Evolutionary conservation across 2,329 filamentous ascomycete species (phyloP), one percentile per base, ranked within the genome.

Genomic region (Drechslerella coelobrocha): DNA sequence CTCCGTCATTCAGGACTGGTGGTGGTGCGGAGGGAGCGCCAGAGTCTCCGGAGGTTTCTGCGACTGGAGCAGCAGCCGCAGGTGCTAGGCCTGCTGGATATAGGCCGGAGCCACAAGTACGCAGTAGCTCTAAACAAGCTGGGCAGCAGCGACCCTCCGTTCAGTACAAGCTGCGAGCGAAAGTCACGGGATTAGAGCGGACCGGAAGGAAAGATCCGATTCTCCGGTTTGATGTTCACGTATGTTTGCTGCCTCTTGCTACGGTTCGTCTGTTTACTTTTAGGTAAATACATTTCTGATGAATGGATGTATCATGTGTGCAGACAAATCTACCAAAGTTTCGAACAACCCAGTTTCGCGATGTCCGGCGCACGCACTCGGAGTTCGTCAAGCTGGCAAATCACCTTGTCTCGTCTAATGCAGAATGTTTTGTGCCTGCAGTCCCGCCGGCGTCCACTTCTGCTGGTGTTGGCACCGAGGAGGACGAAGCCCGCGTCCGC

Each of bases 321-420:
- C 21, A 99, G 94, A 99, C 94, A 74, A 99, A 99, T 80, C 89
- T 99, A n/a, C 92, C 93, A 57, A 93, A 93, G 75, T 99, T 97
- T 80, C 87, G 94, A 76, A 99, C 94, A 0, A 99, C 94, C 3
- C 94, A 99, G 79, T 99, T 97, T 81, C 92, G 94, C 77, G 94
- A 99, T 80, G 92, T 99, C 74, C 90, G 94, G 75, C 90, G 94
- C 71, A 89, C 95, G 72, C 94, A 99, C 80, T 92, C 91, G 51
- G 94, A 99, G 78, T 99, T 99, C 77, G 84, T 91, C 73, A 99
- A 97, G 80, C 88, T 99, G n/a, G 91, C 90, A 61, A 90, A 96
- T 68, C 94, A 99, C 79, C 83, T 99, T 63, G 92, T 97, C 78
- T 97, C 93, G 23, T 92, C 93, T n/a, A 97, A 97, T 77, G 94